These are phyloP conservation scores for Austroboletus olivaceoglutinosus DNA, from an alignment of 1,284 basidiomycete species.

Conservation along the genomic window DNA sequence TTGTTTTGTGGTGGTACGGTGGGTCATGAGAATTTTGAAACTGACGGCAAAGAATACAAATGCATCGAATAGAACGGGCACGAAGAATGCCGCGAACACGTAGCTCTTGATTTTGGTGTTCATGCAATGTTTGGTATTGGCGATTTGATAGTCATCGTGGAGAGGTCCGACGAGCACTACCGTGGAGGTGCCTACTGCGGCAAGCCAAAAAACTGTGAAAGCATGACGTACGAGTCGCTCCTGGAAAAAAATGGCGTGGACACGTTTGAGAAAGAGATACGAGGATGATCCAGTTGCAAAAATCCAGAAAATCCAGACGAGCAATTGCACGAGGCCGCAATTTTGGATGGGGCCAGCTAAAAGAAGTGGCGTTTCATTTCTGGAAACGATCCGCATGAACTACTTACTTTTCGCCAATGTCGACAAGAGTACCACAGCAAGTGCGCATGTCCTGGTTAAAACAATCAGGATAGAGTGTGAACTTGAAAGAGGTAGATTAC, in stretches of 20 bases:
- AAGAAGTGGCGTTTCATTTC: background rate
- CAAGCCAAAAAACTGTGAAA: slow-evolving; percentile 30
- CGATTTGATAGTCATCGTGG: slow-evolving; percentile 19
- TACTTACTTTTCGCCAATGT: slow-evolving; percentile 21
- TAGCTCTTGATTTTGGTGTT: slow-evolving; percentile 12
- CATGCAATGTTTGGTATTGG: slow-evolving; percentile 24
- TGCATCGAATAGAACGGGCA: slow-evolving; percentile 25
- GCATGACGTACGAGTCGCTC: slow-evolving; percentile 13
- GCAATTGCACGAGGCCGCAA: slow-evolving; percentile 17
- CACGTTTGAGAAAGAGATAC: slow-evolving; percentile 35
- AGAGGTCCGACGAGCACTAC: slow-evolving; percentile 17
- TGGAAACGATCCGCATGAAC: background rate
- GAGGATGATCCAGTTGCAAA: slow-evolving; percentile 23
- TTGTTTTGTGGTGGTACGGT: slow-evolving; percentile 1
- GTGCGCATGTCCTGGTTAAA: slow-evolving; percentile 14
- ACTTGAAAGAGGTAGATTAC: slow-evolving; percentile 11
- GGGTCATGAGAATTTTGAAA: slow-evolving; percentile 20
- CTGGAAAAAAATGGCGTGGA: slow-evolving; percentile 26
- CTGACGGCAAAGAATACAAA: slow-evolving; percentile 30
- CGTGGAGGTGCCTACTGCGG: slow-evolving; percentile 18
- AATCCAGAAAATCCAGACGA: slow-evolving; percentile 20
- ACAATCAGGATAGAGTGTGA: slow-evolving; percentile 3
- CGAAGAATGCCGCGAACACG: slow-evolving; percentile 22
- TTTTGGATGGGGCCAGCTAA: slow-evolving; percentile 24
- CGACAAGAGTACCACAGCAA: slow-evolving; percentile 21